These are phyloP conservation scores for Cyclotella sp. DNA, from an alignment of 108 stramenopile genomes.

Conservation along the genomic window DNA sequence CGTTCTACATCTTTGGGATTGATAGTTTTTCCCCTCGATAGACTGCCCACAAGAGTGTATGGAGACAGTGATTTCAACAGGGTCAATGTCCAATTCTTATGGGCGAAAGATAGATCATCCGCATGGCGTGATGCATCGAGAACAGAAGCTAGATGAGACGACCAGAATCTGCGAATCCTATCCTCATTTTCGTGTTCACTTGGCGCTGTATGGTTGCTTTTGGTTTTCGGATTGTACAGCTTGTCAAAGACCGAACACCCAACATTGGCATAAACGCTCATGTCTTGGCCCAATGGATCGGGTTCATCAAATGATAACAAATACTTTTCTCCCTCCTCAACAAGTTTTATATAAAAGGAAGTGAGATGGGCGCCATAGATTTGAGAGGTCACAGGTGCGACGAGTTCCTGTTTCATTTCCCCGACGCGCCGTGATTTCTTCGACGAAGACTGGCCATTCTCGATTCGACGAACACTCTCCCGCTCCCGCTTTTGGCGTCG, in stretches of 20 bases:
- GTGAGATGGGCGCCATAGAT: slow-evolving; percentile 18
- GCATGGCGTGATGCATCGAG: slow-evolving; percentile 50
- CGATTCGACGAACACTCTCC: slow-evolving; percentile 12
- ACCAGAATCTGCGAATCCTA: slow-evolving; percentile 46
- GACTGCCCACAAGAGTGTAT: slow-evolving; percentile 29
- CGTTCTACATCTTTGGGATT: slow-evolving; percentile 35
- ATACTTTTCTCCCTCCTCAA: slow-evolving; percentile 20
- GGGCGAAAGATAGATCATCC: slow-evolving; percentile 33
- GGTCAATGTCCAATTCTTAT: slow-evolving; percentile 35
- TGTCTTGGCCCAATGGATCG: slow-evolving; percentile 41
- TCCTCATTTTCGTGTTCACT: slow-evolving; percentile 13
- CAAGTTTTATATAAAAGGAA: slow-evolving; percentile 34
- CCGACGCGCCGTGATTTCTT: slow-evolving; percentile 1
- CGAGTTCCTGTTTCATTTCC: slow-evolving; percentile 8
- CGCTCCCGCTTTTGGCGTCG: slow-evolving; percentile 26
- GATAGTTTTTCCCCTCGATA: neutral
- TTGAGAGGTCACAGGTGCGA: neutral
- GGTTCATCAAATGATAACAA: slow-evolving; percentile 21
- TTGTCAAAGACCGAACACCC: slow-evolving; percentile 45
- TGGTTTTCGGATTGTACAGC: slow-evolving; percentile 11
- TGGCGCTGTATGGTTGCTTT: slow-evolving; percentile 12
- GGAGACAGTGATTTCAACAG: slow-evolving; percentile 45
- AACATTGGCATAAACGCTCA: slow-evolving; percentile 37
- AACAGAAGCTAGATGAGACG: slow-evolving; percentile 42
- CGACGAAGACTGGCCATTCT: neutral